Conservation (phyloP, 805 yeast genomes). For the Schizosaccharomyces octosporus region DNA sequence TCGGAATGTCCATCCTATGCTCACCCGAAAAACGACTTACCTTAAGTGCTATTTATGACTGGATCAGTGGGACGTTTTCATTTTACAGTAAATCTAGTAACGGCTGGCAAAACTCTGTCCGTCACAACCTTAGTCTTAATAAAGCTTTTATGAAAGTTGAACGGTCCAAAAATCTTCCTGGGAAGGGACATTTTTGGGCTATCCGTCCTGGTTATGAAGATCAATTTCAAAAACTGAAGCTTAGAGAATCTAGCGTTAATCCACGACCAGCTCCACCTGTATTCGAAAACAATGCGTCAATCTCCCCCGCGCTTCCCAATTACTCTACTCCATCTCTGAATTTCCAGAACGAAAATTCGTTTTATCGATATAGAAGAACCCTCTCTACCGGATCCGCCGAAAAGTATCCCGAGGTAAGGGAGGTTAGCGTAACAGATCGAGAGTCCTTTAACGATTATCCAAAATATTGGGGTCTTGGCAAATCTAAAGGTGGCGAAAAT, state of each 20-base stretch:
- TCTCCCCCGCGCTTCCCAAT: no score
- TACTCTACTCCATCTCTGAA: no score
- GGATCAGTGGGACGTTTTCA: slow-evolving; percentile 72
- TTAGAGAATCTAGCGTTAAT: neutral
- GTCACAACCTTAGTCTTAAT: slow-evolving; percentile 79
- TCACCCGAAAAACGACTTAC: slow-evolving; percentile 52
- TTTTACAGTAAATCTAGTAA: slow-evolving; percentile 66
- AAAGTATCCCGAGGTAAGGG: no score
- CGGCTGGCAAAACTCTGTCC: slow-evolving; percentile 94
- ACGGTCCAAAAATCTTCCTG: slow-evolving; percentile 39
- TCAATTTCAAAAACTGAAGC: slow-evolving; percentile 30
- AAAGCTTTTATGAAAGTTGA: slow-evolving; percentile 82
- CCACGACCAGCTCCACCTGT: neutral
- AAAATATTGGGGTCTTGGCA: neutral
- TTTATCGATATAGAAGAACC: no score
- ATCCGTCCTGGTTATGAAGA: slow-evolving; percentile 63
- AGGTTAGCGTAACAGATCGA: neutral
- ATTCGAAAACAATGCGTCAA: neutral
- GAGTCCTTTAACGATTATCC: neutral
- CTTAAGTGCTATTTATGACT: slow-evolving; percentile 60
- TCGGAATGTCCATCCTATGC: slow-evolving; percentile 76
- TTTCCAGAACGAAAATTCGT: no score
- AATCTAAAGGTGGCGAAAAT: neutral
- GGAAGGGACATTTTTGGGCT: slow-evolving; percentile 73
- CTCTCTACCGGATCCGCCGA: no score